Evolutionary conservation across 2,329 filamentous ascomycete genomes (phyloP), one percentile per base, ranked within the genome.

Genomic region (Coniochaeta prunicola): DNA sequence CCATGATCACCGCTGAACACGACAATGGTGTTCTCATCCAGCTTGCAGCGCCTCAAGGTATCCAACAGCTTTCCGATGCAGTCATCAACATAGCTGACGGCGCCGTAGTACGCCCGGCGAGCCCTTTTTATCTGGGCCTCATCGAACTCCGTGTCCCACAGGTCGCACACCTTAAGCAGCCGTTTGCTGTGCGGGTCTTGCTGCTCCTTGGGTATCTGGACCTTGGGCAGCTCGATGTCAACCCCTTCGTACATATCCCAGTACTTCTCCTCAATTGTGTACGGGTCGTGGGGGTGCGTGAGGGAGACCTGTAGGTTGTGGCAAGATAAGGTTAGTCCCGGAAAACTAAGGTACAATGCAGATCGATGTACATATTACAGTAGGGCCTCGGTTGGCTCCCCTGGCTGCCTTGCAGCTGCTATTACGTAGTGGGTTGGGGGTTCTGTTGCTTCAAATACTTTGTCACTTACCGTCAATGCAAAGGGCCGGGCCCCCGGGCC

Each of bases 1-100:
- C 92, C 92, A 69, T 97, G 92, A 71, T 97, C 92, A 50, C 92
- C 92, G 60, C 89, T 92, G 76, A 97, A 97, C 64, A 97, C 86
- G 67, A 97, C 80, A 66, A 96, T 92, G 13, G 92, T 97, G 74
- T 96, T 85, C 34, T 96, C 86, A 61, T 87, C 87, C 50, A 97
- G 79, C 7, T 87, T 84, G 69, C 91, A 93, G 60, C 91, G 82
- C 71, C 92, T 88, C 19, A 97, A 78, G 0, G 90, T 88, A 61
- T 85, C 79, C 26, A 96, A 78, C 34, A 97, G 81, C 70, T 89
- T 89, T 59, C 92, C 92, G 64, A 97, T 87, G 74, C 92, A 92
- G 73, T 96, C 90, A 69, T 97, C 92, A 24, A 97, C 92, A 67
- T 96, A 97, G 73, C 89, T 93, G 72, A 94, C 92, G 26, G 92